A percentile compares a stretch with the other conserved stretches of the same genome.
Evolutionary conservation across 169 alveolate genomes (phyloP).

Genomic region (Eimeria acervulina): DNA sequence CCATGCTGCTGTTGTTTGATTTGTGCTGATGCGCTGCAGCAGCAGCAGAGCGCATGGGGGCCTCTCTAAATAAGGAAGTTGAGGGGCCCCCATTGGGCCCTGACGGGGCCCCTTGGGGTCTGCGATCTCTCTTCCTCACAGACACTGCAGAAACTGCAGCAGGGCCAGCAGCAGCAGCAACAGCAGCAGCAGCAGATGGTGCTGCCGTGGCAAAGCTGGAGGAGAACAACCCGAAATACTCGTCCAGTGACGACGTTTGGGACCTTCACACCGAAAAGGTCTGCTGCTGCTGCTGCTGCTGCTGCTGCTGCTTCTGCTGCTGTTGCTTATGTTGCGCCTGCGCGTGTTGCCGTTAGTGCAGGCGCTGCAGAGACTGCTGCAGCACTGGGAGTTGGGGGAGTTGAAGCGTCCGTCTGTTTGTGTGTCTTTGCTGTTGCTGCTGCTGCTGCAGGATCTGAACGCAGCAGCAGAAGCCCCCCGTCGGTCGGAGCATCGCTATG

Average conservation of each 20-base stretch:
- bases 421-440: no score
- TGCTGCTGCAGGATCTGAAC: no score
- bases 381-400: neutral
- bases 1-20: neutral
- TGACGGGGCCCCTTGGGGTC: neutral
- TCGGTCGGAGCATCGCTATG: neutral
- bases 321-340: neutral
- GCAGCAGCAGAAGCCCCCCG: no score
- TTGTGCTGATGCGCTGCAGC: neutral
- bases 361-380: neutral
- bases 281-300: no score
- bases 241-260: neutral
- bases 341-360: neutral
- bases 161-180: neutral
- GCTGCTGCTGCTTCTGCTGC: conserved; percentile 3
- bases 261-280: neutral
- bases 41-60: neutral
- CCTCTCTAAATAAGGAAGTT: no score
- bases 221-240: neutral
- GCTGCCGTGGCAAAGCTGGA: neutral
- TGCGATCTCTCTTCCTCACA: neutral
- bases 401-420: no score
- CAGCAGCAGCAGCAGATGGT: neutral
- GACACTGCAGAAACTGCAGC: neutral
- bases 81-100: neutral